phyloP scores from a whole-genome alignment of 2,329 filamentous ascomycete species.

The Penicillium hesseltinei region DNA sequence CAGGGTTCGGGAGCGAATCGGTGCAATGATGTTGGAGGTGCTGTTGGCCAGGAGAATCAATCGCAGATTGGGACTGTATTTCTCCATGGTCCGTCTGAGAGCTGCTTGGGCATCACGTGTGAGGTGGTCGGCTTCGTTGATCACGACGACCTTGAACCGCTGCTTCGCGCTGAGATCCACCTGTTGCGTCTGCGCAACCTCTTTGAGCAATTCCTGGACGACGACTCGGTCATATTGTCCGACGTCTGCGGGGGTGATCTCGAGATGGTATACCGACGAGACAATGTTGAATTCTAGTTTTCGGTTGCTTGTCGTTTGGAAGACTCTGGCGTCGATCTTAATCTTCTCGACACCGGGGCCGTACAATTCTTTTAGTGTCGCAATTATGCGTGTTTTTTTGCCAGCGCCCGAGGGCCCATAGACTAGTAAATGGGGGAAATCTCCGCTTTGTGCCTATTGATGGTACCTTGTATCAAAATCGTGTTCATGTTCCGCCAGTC shows the following conservation, averaged over 20 bases:
- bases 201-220: constrained; percentile 91
- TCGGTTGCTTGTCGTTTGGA: constrained; percentile 91
- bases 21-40: constrained; percentile 98
- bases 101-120: constrained; percentile 94
- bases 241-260: constrained; percentile 96
- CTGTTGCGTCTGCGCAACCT: constrained; percentile 97
- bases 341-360: constrained; percentile 98
- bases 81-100: constrained; percentile 94
- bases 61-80: constrained; percentile 92
- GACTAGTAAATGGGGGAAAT: constrained; percentile 95
- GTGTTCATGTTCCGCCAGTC: background rate
- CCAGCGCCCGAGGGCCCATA: constrained; percentile 95
- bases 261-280: constrained; percentile 92
- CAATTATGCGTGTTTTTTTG: constrained; percentile 96
- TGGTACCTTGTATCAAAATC: constrained; percentile 10
- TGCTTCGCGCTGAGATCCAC: constrained; percentile 91
- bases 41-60: constrained; percentile 92
- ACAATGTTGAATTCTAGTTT: constrained; percentile 99
- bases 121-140: constrained; percentile 96
- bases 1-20: constrained; percentile 87
- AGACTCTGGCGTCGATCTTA: constrained; percentile 96
- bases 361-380: constrained; percentile 91
- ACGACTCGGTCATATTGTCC: constrained; percentile 96
- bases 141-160: constrained; percentile 96
- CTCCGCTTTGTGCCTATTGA: constrained; percentile 82